These are phyloP conservation scores for Schizophyllum commune DNA, from an alignment of 1,284 basidiomycete species.

Conservation along the genomic window DNA sequence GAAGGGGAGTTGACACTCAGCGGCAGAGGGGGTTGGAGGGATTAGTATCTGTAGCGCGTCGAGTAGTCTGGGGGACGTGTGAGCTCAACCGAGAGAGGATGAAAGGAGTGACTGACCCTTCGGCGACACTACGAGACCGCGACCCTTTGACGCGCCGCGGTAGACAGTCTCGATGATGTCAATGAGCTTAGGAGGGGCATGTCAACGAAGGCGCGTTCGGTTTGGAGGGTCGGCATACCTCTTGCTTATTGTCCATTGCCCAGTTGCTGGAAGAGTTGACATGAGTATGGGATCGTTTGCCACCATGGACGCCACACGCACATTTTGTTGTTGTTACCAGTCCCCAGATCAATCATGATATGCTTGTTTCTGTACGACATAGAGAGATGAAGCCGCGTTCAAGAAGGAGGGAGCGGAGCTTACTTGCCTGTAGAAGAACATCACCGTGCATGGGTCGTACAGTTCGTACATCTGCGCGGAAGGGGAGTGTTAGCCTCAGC, in stretches of 20 bases:
- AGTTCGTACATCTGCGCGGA: slow-evolving; percentile 79
- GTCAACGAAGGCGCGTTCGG: not conserved
- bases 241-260: slow-evolving; percentile 96
- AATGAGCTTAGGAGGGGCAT: slow-evolving; percentile 58
- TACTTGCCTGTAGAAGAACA: slow-evolving; percentile 93
- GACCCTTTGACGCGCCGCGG: slow-evolving; percentile 93
- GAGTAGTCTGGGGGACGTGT: slow-evolving; percentile 59
- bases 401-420: slow-evolving; percentile 2
- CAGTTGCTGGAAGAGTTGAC: slow-evolving; percentile 72
- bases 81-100: not conserved
- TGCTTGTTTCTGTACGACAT: slow-evolving; percentile 78
- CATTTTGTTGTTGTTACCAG: slow-evolving; percentile 99
- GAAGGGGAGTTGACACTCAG: no score
- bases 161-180: slow-evolving; percentile 99
- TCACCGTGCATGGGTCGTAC: slow-evolving; percentile 93
- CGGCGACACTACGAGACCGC: slow-evolving; percentile 96
- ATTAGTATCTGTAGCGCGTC: slow-evolving; percentile 73
- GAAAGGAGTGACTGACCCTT: slow-evolving; percentile 57
- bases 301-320: slow-evolving; percentile 30
- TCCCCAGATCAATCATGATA: slow-evolving; percentile 99
- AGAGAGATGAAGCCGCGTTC: not conserved
- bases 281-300: not conserved
- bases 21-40: not conserved
- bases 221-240: slow-evolving; percentile 42
- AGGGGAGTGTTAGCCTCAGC: not conserved